Conservation (phyloP, 768 basidiomycete genomes). For the Kwoniella sp. region DNA sequence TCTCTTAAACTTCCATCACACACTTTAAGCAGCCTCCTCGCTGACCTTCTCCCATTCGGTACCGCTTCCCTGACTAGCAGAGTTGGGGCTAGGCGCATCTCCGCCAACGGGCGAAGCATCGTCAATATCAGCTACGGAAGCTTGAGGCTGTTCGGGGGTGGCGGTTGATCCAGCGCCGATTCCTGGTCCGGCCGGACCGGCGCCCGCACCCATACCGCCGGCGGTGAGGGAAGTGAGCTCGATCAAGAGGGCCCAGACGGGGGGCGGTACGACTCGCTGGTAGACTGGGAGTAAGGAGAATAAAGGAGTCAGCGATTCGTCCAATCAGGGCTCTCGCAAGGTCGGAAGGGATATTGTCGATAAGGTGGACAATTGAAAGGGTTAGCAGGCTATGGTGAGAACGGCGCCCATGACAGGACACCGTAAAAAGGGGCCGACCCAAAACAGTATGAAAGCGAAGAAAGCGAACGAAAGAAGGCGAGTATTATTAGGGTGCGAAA, state of each 20-base stretch:
- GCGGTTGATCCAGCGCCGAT: conserved; percentile 1
- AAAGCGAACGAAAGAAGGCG: too few species aligned
- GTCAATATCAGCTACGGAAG: conserved; percentile 44
- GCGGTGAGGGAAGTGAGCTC: conserved; percentile 71
- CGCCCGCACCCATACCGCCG: conserved; percentile 1
- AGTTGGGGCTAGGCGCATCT: conserved; percentile 28
- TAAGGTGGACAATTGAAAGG: too few species aligned
- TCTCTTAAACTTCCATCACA: not conserved
- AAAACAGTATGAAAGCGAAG: too few species aligned
- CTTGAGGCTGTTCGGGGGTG: conserved; percentile 21
- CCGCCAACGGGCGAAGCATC: conserved; percentile 26
- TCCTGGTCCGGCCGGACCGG: conserved; percentile 13
- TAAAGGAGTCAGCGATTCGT: conserved; percentile 3
- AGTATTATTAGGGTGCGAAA: too few species aligned
- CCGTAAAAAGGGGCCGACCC: too few species aligned
- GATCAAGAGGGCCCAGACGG: conserved; percentile 55
- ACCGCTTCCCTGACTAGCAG: conserved; percentile 27
- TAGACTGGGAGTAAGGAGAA: conserved; percentile 61
- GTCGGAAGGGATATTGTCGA: too few species aligned
- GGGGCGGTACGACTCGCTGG: conserved; percentile 79
- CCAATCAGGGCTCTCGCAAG: too few species aligned
- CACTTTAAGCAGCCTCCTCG: conserved; percentile 23
- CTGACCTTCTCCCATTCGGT: conserved; percentile 43
- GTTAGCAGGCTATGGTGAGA: too few species aligned
- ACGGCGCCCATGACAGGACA: too few species aligned